Percentiles rank a stretch among this genome's conserved stretches.
phyloP scores from a whole-genome alignment of 1,139 yeast species.

The Candida glucosophila region DNA sequence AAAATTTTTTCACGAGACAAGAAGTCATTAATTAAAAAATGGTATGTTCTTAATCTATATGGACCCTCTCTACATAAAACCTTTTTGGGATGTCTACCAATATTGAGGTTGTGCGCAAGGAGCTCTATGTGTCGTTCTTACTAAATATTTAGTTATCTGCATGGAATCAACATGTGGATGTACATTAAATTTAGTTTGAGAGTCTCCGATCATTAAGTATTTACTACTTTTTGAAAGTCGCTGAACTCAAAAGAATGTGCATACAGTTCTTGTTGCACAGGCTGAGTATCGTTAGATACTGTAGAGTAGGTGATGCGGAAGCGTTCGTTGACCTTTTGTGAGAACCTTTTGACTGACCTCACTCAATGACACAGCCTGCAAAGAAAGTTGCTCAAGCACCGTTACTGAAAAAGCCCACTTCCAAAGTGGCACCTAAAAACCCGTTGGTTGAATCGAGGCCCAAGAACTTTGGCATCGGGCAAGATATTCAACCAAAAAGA shows the following conservation, averaged over 20 bases:
- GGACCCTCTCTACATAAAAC: slow-evolving; percentile 11
- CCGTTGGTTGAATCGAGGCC: slow-evolving; percentile 35
- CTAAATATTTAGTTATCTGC: too few relatives aligned
- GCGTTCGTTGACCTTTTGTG: slow-evolving; percentile 21
- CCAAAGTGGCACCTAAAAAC: slow-evolving; percentile 20
- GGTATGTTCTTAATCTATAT: slow-evolving; percentile 18
- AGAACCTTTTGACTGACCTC: slow-evolving; percentile 27
- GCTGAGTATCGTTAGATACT: slow-evolving; percentile 38
- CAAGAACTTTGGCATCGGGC: slow-evolving; percentile 37
- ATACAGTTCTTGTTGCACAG: slow-evolving; percentile 37
- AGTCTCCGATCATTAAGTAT: too few relatives aligned
- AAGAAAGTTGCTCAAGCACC: slow-evolving; percentile 49
- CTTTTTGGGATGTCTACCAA: slow-evolving; percentile 2
- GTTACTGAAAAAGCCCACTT: slow-evolving; percentile 32
- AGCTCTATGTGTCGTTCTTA: slow-evolving; percentile 20
- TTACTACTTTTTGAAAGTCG: too few relatives aligned
- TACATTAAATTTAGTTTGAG: too few relatives aligned
- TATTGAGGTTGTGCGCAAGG: slow-evolving; percentile 25
- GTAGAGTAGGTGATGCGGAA: slow-evolving; percentile 26
- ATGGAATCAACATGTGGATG: too few relatives aligned
- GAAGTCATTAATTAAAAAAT: slow-evolving; percentile 12
- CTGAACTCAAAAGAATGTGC: slow-evolving; percentile 22
- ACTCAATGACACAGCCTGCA: slow-evolving; percentile 67
- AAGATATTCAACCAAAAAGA: slow-evolving; percentile 35
- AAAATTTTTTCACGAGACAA: too few relatives aligned